phyloP scores from a whole-genome alignment of 345 rosid species.

The Citrus hindsii region DNA sequence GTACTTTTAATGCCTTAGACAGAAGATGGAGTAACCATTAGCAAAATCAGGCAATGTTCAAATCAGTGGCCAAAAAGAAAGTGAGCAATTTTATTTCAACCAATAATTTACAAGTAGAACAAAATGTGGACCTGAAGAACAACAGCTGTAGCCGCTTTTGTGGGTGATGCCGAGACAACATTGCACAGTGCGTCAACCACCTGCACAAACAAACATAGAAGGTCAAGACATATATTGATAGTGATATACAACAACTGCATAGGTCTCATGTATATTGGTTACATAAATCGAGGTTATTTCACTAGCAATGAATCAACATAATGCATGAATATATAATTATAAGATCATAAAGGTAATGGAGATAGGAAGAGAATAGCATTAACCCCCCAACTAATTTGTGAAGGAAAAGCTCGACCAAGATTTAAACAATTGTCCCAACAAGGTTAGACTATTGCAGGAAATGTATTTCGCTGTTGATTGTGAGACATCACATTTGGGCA shows the following conservation, averaged over 20 bases:
- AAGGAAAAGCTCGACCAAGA: not conserved
- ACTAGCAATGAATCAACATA: not conserved
- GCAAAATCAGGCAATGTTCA: constrained; percentile 6
- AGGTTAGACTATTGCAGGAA: not conserved
- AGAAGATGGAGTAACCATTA: constrained; percentile 6
- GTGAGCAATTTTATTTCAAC: not conserved
- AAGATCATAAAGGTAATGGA: not conserved
- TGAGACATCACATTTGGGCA: not conserved
- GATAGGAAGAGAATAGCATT: not conserved
- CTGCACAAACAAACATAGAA: constrained; percentile 32
- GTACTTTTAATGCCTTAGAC: not conserved
- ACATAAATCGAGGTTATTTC: not conserved
- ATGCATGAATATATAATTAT: not conserved
- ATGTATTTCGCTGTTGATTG: not conserved
- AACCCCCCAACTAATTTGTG: not conserved
- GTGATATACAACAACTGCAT: not conserved
- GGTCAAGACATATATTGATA: constrained; percentile 14
- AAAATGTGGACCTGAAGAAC: constrained; percentile 84
- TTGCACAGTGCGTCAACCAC: constrained; percentile 95
- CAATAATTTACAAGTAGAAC: constrained; percentile 23
- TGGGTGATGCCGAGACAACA: constrained; percentile 84
- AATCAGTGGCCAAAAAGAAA: constrained; percentile 9
- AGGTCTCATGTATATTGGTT: not conserved
- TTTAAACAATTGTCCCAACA: not conserved
- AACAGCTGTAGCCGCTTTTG: constrained; percentile 90